Evolutionary conservation across 345 rosid species (phyloP).

Genomic region (Euphorbia lathyris): DNA sequence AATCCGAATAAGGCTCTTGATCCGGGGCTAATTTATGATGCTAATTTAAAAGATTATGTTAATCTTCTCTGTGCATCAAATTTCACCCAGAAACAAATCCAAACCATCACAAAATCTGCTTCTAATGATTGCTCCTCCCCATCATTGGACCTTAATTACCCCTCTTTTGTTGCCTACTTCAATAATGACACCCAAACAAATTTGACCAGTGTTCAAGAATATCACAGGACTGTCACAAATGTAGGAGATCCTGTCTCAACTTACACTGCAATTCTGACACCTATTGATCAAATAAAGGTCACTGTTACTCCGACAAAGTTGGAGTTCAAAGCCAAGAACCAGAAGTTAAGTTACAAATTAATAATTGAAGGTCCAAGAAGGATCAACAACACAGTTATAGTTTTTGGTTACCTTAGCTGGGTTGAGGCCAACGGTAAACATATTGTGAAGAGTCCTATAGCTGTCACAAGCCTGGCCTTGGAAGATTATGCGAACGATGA

Average conservation of each 20-base stretch:
- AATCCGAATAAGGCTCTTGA: slow-evolving; percentile 53
- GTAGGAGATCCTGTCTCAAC: slow-evolving; percentile 35
- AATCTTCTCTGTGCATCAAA: slow-evolving; percentile 48
- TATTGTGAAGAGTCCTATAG: slow-evolving; percentile 51
- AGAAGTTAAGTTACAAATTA: slow-evolving; percentile 44
- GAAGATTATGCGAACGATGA: slow-evolving; percentile 3
- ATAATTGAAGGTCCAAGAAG: slow-evolving; percentile 31
- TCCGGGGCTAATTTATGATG: slow-evolving; percentile 54
- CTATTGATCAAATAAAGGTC: slow-evolving; percentile 32
- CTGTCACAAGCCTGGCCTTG: slow-evolving; percentile 17
- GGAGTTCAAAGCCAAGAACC: slow-evolving; percentile 38
- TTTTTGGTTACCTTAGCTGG: slow-evolving; percentile 50
- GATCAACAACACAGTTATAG: slow-evolving; percentile 12
- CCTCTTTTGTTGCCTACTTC: slow-evolving; percentile 51
- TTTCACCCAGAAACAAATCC: slow-evolving; percentile 41
- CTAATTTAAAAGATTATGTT: slow-evolving; percentile 36
- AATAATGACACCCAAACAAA: slow-evolving; percentile 1
- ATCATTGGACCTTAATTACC: slow-evolving; percentile 51
- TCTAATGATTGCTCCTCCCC: slow-evolving; percentile 35
- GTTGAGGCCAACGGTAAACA: slow-evolving; percentile 35
- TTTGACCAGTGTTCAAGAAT: slow-evolving; percentile 20
- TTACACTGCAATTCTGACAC: slow-evolving; percentile 34
- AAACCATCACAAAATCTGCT: slow-evolving; percentile 41
- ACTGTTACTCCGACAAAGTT: slow-evolving; percentile 35
- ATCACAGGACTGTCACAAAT: slow-evolving; percentile 50